Evolutionary conservation across 352 stramenopile species (phyloP), one percentile per base, ranked within the genome.

Genomic region (Phytopythium helicoides): DNA sequence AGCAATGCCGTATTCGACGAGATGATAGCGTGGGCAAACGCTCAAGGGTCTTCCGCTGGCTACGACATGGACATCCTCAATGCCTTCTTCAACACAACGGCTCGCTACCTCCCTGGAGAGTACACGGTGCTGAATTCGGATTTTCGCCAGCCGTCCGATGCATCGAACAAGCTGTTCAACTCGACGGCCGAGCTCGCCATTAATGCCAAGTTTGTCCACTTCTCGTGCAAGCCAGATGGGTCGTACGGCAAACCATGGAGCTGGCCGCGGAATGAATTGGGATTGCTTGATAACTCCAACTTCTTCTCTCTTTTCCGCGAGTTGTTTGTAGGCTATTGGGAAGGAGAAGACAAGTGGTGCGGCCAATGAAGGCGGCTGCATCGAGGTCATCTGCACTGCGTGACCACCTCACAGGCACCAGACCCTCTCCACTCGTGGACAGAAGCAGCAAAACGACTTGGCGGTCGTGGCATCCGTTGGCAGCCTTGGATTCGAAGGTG

Each of bases 41-140:
- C 40, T 8, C 48, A 59, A n/a, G 35, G 44, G 19, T 46, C 50
- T 35, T 11, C 46, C 46, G 52, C 54, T 49, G 31, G 40, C 14
- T 68, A 52, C 33, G 63, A 72, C 18, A 72, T 72, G 63, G 63
- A 72, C 39, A 44, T 72, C 14, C 52, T 72, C 58, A 72, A 72
- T 47, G 39, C 40, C 3, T 65, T 53, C 42, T 72, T 72, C 52
- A 26, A 46, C 10, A 48, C 45, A 18, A 47, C 33, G 5, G 58
- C 42, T 19, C 28, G 61, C 15, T 46, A 59, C 15, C 39, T 71
- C 6, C 25, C 63, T 8, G 18, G 35, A n/a, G 58, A 64, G 16
- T 71, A 71, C 52, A 67, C 49, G 9, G 63, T 71, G 36, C 51
- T 71, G 23, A 71, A 71, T 54, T 64, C 63, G 39, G 63, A 71